Percentiles rank a stretch among this genome's conserved stretches.
Conservation (phyloP, 1,139 yeast genomes). For the Protomyces pachydermus region DNA sequence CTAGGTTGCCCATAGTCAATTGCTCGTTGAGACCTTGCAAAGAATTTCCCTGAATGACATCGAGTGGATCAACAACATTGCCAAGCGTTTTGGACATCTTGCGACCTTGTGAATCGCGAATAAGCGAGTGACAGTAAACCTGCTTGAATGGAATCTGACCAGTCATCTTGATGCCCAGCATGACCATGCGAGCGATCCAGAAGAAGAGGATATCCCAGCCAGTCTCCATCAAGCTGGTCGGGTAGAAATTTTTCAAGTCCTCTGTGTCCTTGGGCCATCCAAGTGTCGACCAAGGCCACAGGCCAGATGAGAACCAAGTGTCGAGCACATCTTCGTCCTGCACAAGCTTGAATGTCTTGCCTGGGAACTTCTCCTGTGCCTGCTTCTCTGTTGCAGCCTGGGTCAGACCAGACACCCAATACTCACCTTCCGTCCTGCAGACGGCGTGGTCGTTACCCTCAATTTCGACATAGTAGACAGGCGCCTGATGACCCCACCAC, state of each 20-base stretch:
- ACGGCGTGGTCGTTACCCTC: constrained; percentile 49
- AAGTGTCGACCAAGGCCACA: constrained; percentile 95
- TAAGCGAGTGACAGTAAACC: constrained; percentile 96
- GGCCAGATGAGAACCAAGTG: constrained; percentile 97
- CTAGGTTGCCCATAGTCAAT: constrained; percentile 75
- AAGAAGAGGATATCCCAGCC: constrained; percentile 99
- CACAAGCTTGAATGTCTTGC: constrained; percentile 56
- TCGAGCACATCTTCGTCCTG: constrained; percentile 98
- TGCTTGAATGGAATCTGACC: constrained; percentile 91
- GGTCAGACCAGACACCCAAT: constrained; percentile 88
- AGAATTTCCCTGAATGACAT: constrained; percentile 83
- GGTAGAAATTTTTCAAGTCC: constrained; percentile 75
- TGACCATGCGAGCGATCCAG: constrained; percentile 97
- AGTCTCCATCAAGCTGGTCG: constrained; percentile 91
- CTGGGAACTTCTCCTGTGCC: constrained; percentile 71
- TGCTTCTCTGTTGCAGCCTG: constrained; percentile 76
- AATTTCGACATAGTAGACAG: constrained; percentile 79
- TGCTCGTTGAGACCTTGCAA: constrained; percentile 75
- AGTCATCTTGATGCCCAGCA: constrained; percentile 82
- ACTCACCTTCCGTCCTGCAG: constrained; percentile 51
- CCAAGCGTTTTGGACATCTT: constrained; percentile 98
- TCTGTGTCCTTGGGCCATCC: constrained; percentile 84
- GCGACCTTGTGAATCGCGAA: constrained; percentile 98
- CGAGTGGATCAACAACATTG: constrained; percentile 92
- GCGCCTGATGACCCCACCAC: constrained; percentile 99